Base-by-base conservation (phyloP, 768 basidiomycete genomes). In the Suillus subaureus region DNA sequence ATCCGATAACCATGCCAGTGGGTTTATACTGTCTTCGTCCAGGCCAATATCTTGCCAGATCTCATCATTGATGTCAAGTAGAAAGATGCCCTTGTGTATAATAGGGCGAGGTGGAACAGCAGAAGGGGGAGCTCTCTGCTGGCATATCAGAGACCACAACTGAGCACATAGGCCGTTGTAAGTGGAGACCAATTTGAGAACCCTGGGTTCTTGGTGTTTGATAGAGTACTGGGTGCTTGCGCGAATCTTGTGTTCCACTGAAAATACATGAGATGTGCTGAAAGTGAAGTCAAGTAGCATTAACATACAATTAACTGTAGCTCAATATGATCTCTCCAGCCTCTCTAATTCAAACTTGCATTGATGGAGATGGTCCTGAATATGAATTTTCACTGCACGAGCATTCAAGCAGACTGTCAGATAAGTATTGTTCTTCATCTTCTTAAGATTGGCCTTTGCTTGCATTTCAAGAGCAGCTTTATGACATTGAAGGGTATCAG, bases 141-240 rank as follows among this genome's bases (percentile, higher is more conserved):
- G 6, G 1, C 39, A 35, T 35, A 76, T 75, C 1, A 74, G 49
- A 0, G 55, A 52, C 11, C 12, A 49, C 37, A 79, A 54, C 6
- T 68, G 54, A 7, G 58, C 58, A 47, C 73, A 73, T 13, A 76
- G 63, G 9, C 66, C 66, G 57, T 79, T 79, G 67, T 76, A 78
- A 13, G 71, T 67, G 0, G 35, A 60, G 0, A 68, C 74, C 4
- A 75, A 33, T 12, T 66, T 61, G 18, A 62, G 51, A 40, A 79
- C 73, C 0, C 61, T 68, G 18, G 75, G 74, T 33, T 79, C 74
- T 21, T 70, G 70, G 1, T 66, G 45, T 31, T 71, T 70, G 2
- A 77, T 66, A 3, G 70, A 67, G 1, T 64, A 21, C 33, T 75
- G 61, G 13, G 73, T 74, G 65, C 77, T 76, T 1, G 51, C 42